Conservation (phyloP, 2,329 filamentous ascomycete genomes). For the Elsinoe perseae region DNA sequence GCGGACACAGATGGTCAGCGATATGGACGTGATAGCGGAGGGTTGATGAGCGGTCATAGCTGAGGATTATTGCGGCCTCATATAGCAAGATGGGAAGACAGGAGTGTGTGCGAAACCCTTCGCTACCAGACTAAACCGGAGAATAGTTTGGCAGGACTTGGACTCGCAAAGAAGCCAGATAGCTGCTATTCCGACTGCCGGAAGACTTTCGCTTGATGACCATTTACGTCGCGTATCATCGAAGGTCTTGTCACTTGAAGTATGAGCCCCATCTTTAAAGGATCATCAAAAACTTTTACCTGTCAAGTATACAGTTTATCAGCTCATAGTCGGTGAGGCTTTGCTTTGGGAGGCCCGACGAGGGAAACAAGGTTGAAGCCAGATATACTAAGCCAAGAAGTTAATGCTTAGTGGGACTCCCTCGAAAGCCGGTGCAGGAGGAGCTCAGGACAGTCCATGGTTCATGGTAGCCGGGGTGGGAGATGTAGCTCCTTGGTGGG, state of each 20-base stretch:
- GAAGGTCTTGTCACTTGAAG: not conserved
- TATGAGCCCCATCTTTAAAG: not conserved
- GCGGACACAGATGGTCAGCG: not conserved
- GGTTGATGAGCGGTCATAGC: not conserved
- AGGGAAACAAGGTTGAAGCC: conserved; percentile 1
- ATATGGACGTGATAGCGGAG: not conserved
- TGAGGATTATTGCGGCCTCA: no score
- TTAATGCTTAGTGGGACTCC: not conserved
- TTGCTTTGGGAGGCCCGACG: conserved; percentile 8
- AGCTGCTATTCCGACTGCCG: not conserved
- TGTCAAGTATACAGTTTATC: conserved; percentile 1
- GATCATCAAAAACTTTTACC: not conserved
- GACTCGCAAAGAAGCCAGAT: not conserved
- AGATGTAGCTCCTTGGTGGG: not conserved
- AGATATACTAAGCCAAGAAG: conserved; percentile 4
- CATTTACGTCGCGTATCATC: not conserved
- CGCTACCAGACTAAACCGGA: not conserved
- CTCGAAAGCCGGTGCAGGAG: not conserved
- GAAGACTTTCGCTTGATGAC: not conserved
- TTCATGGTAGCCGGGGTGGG: not conserved
- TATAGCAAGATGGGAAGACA: no score
- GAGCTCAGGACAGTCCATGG: not conserved
- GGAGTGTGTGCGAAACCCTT: not conserved
- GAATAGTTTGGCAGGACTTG: not conserved
- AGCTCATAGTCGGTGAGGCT: conserved; percentile 1